phyloP scores from a whole-genome alignment of 768 basidiomycete genomes.

The Lactarius sanguifluus region DNA sequence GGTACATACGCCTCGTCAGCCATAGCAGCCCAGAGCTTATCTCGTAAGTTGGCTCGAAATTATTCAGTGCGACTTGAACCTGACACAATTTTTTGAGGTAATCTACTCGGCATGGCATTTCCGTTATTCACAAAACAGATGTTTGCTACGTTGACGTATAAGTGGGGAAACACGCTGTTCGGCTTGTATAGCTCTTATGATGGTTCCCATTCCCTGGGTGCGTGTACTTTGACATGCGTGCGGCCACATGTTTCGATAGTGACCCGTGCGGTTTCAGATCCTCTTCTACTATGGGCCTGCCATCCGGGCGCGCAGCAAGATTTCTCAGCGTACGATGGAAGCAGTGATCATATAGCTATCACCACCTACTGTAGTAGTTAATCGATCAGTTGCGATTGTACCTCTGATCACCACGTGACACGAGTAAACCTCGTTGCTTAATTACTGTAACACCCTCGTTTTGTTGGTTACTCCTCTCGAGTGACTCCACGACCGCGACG shows the following conservation, averaged over 20 bases:
- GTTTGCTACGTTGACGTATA: slow-evolving; percentile 48
- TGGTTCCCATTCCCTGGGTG: slow-evolving; percentile 48
- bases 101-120: slow-evolving; percentile 44
- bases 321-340: slow-evolving; percentile 19
- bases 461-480: not conserved
- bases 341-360: not conserved
- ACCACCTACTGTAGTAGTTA: too few species aligned
- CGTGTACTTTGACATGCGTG: slow-evolving; percentile 22
- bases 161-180: slow-evolving; percentile 49
- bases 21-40: slow-evolving; percentile 51
- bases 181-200: slow-evolving; percentile 41
- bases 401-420: slow-evolving; percentile 9
- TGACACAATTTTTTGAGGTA: slow-evolving; percentile 35
- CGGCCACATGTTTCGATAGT: not conserved
- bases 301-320: slow-evolving; percentile 20
- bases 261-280: slow-evolving; percentile 6
- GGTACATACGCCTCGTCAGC: slow-evolving; percentile 53
- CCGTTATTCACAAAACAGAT: slow-evolving; percentile 50
- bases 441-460: not conserved
- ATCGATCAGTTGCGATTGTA: not conserved
- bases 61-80: not conserved
- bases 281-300: slow-evolving; percentile 17
- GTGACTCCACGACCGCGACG: not conserved
- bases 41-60: slow-evolving; percentile 36
- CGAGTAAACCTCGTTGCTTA: not conserved